These are phyloP conservation scores for Aspergillus brasiliensis DNA, from an alignment of 2,329 filamentous ascomycete genomes.

Conservation along the genomic window DNA sequence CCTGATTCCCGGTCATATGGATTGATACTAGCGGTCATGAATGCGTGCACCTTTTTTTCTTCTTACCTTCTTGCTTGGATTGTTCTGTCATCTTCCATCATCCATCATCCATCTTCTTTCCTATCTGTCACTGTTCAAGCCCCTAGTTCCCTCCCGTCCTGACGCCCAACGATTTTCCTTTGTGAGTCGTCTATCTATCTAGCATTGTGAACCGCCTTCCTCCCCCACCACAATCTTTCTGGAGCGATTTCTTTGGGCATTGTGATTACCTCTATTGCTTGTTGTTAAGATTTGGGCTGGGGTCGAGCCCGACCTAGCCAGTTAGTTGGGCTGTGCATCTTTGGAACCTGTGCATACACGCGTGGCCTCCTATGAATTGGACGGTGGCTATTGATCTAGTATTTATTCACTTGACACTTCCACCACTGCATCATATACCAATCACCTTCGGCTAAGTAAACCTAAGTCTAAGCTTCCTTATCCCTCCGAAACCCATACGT, in stretches of 20 bases:
- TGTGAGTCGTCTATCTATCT: constrained; percentile 30
- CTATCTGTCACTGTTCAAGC: constrained; percentile 7
- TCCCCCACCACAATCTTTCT: constrained; percentile 18
- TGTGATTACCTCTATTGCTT: constrained; percentile 13
- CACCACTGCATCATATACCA: not conserved
- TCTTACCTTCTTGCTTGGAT: not conserved
- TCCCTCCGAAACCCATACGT: constrained; percentile 55
- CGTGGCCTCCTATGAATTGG: no score
- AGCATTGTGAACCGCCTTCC: constrained; percentile 19
- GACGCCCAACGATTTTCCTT: constrained; percentile 37
- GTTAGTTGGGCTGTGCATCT: constrained; percentile 3
- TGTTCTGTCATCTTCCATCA: not conserved
- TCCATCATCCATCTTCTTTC: constrained; percentile 9
- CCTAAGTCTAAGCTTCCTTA: not conserved
- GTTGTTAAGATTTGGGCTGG: not conserved
- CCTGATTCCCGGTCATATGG: constrained; percentile 20
- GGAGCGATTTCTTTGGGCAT: constrained; percentile 13
- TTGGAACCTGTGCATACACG: no score
- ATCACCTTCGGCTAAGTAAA: not conserved
- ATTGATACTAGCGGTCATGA: constrained; percentile 27
- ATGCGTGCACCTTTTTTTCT: constrained; percentile 16
- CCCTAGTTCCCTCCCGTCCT: constrained; percentile 12
- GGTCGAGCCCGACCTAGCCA: no score
- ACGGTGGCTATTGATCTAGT: no score
- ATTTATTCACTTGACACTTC: not conserved